These are phyloP conservation scores for Staphylotrichum tortipilum DNA, from an alignment of 495 filamentous ascomycete genomes.

Conservation along the genomic window DNA sequence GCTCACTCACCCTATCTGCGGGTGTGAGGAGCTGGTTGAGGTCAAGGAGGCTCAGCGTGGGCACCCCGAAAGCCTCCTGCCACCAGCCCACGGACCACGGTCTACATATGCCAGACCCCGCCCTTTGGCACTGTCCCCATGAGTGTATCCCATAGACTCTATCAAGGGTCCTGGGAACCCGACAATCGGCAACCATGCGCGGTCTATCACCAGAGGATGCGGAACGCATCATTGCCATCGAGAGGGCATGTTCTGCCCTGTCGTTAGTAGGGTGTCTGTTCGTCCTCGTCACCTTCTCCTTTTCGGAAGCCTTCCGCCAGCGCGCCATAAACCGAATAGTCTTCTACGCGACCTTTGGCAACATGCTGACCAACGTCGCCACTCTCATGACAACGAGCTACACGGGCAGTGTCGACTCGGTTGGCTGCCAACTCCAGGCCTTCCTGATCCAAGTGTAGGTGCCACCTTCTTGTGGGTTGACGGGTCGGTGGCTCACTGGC, in stretches of 20 bases:
- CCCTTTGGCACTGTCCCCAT: slow-evolving; percentile 1
- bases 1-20: not conserved
- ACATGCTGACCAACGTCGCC: slow-evolving; percentile 71
- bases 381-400: slow-evolving; percentile 63
- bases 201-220: slow-evolving; percentile 5
- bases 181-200: slow-evolving; percentile 1
- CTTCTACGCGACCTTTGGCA: slow-evolving; percentile 80
- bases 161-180: not conserved
- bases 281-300: slow-evolving; percentile 63
- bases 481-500: not conserved
- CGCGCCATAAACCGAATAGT: slow-evolving; percentile 77
- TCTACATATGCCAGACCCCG: slow-evolving; percentile 13
- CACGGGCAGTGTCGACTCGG: slow-evolving; percentile 35
- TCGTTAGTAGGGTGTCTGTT: slow-evolving; percentile 66
- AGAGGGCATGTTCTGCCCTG: slow-evolving; percentile 59
- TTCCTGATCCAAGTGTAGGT: slow-evolving; percentile 65
- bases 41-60: not conserved
- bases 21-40: not conserved
- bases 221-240: slow-evolving; percentile 34
- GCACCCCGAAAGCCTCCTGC: not conserved
- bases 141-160: slow-evolving; percentile 4
- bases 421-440: slow-evolving; percentile 66
- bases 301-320: slow-evolving; percentile 57
- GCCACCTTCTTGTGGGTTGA: not conserved
- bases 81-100: too few relatives aligned